Base-by-base conservation (phyloP, 148 eudicot genomes). In the Cornus suecica region DNA sequence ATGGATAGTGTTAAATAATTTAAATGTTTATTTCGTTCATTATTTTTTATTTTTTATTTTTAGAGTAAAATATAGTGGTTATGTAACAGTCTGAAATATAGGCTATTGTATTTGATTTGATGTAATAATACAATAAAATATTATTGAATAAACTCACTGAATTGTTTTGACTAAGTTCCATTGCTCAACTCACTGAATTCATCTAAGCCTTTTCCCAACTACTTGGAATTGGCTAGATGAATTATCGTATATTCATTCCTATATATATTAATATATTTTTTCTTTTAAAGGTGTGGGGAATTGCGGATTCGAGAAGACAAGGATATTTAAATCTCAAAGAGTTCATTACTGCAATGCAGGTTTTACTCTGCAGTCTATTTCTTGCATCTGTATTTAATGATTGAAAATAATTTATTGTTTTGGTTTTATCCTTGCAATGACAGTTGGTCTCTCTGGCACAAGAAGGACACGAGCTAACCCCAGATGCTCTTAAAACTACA, bases 271-370 rank as follows among this genome's bases (percentile, higher is more conserved):
- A 18, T 34, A 8, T 34, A 48, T 13, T 41, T 32, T 58, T 60
- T 71, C 9, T 48, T 42, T 24, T 45, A 26, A 72, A 92, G 97
- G 91, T 92, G 41, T 93, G 98, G 98, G 98, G 92, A 45, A 69
- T 88, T 72, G 92, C 97, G 27, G 98, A 93, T 79, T 79, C 97
- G 24, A 89, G 85, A 71, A 81, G 94, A 61, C 92, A 91, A 77
- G 98, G 98, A 9, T 91, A 77, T 80, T 70, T 93, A 71, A 92
- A 93, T 15, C 84, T 91, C 30, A 84, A 82, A 68, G 92, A 93
- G 79, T 93, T 93, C 54, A 76, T 93, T 73, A 84, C 91, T 69
- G 98, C 98, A 69, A 91, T 93, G 98, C 94, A 93, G 96, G 98
- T 91, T 70, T 25, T 45, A 41, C 31, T 65, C 60, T 76, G 65